A percentile compares a stretch with the other conserved stretches of the same genome.
phyloP scores from a whole-genome alignment of 2,329 filamentous ascomycete genomes.

The Trichoderma harzianum region DNA sequence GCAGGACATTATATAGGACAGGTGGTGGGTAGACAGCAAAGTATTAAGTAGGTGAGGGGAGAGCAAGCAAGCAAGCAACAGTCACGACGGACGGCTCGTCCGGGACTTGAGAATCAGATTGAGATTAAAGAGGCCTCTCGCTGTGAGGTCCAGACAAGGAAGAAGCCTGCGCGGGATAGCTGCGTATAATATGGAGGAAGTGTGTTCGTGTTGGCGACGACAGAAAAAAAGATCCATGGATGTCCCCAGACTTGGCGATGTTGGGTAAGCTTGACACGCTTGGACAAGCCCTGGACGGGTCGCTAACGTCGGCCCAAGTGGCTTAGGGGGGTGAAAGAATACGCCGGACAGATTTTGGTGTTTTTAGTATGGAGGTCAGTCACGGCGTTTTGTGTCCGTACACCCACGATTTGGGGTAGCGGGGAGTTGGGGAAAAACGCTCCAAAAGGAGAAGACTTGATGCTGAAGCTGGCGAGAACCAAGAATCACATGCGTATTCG shows the following conservation, averaged over 20 bases:
- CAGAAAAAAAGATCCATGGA: neutral
- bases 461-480: neutral
- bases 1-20: slow-evolving; percentile 1
- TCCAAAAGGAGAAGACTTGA: neutral
- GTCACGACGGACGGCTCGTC: neutral
- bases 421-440: neutral
- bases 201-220: neutral
- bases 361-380: neutral
- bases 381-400: neutral
- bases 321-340: neutral
- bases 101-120: neutral
- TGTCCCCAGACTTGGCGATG: neutral
- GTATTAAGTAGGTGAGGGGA: neutral
- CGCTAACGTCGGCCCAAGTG: neutral
- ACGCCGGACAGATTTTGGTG: neutral
- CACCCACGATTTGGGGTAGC: neutral
- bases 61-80: neutral
- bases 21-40: neutral
- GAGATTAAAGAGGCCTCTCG: neutral
- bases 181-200: neutral
- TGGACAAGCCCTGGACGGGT: slow-evolving; percentile 4
- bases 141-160: neutral
- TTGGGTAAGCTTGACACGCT: neutral
- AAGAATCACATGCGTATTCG: neutral
- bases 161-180: neutral